Evolutionary conservation across 108 stramenopile genomes (phyloP).

Genomic region (Cyclotella sp.): DNA sequence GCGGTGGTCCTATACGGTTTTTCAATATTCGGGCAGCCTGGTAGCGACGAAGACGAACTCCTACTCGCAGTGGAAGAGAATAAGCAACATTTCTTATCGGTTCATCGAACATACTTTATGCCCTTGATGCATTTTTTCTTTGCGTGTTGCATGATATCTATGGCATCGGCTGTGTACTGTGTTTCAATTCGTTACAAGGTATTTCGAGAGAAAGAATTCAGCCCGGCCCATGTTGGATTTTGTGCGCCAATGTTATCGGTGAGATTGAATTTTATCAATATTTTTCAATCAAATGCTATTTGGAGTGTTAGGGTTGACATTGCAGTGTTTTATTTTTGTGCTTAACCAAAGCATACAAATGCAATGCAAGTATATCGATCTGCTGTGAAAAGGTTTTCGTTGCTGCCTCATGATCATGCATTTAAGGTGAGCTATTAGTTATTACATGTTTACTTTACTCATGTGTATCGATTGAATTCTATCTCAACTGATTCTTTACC

Average conservation of each 20-base stretch:
- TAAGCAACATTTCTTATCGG: slow-evolving; percentile 27
- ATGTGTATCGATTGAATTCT: not conserved
- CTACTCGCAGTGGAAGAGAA: slow-evolving; percentile 28
- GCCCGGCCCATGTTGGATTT: slow-evolving; percentile 54
- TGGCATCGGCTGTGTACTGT: slow-evolving; percentile 43
- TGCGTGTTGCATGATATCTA: slow-evolving; percentile 41
- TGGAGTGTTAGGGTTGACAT: too few species aligned
- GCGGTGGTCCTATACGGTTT: slow-evolving; percentile 50
- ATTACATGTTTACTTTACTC: not conserved
- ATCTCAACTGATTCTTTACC: not conserved
- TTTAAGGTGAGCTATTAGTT: slow-evolving; percentile 32
- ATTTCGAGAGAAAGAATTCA: slow-evolving; percentile 47
- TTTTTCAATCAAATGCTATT: not conserved
- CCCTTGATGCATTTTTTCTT: slow-evolving; percentile 43
- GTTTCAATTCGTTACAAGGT: slow-evolving; percentile 30
- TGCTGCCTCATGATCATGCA: slow-evolving; percentile 14
- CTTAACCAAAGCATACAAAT: slow-evolving; percentile 27
- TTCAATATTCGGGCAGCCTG: slow-evolving; percentile 51
- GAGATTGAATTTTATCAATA: not conserved
- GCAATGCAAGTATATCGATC: slow-evolving; percentile 53
- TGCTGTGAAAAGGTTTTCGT: slow-evolving; percentile 35
- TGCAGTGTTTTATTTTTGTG: not conserved
- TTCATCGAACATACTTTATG: slow-evolving; percentile 47
- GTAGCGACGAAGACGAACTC: slow-evolving; percentile 30
- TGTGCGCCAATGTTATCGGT: slow-evolving; percentile 45